Conservation (phyloP, 1,139 yeast species). For the Hansenula anomala region DNA sequence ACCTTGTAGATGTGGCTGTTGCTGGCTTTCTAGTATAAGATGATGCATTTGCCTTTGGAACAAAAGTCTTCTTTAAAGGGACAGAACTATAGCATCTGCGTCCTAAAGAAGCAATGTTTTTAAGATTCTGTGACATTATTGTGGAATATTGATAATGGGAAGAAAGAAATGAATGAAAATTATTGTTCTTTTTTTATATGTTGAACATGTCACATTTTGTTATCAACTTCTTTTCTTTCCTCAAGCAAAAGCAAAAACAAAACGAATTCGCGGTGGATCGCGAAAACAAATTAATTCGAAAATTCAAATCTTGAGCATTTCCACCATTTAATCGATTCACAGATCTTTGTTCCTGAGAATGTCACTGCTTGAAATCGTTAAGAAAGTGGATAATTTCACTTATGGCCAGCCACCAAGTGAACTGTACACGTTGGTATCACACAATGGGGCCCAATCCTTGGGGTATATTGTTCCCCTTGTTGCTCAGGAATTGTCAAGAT, state of each 20-base stretch:
- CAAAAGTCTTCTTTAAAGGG: neutral
- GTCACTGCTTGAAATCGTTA: slow-evolving; percentile 11
- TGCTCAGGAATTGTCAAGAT: slow-evolving; percentile 33
- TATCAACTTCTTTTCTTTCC: too few relatives aligned
- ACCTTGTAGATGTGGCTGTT: neutral
- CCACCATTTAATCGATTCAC: too few relatives aligned
- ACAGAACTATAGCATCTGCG: neutral
- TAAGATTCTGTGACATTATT: too few relatives aligned
- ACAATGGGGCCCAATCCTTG: slow-evolving; percentile 25
- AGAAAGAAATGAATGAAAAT: too few relatives aligned
- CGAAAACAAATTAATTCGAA: too few relatives aligned
- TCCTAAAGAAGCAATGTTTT: neutral
- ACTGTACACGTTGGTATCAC: slow-evolving; percentile 10
- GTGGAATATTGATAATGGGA: too few relatives aligned
- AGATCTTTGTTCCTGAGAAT: neutral
- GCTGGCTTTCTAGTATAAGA: neutral
- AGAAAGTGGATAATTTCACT: slow-evolving; percentile 16
- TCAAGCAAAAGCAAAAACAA: too few relatives aligned
- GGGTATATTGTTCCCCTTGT: slow-evolving; percentile 51
- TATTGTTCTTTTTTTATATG: too few relatives aligned
- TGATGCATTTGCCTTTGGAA: neutral
- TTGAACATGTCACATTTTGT: too few relatives aligned
- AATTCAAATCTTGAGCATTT: too few relatives aligned
- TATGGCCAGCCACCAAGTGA: slow-evolving; percentile 4
- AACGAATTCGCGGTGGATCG: too few relatives aligned